These are phyloP conservation scores for Cinchona pubescens DNA, from an alignment of 257 asterid genomes.

Conservation along the genomic window DNA sequence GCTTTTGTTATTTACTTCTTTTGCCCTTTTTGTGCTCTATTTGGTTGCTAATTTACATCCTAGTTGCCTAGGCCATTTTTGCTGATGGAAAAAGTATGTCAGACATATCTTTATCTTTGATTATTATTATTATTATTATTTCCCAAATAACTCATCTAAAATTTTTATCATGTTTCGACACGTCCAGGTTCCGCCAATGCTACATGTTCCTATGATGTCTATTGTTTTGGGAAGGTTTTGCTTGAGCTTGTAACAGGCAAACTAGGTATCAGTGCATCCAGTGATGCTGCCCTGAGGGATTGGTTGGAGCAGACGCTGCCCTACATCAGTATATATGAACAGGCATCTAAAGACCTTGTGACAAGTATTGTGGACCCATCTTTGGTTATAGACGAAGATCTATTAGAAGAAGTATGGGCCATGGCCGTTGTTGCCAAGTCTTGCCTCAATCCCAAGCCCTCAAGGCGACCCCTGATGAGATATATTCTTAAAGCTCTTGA, in stretches of 20 bases:
- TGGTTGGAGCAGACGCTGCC: conserved; percentile 67
- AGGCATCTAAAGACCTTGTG: conserved; percentile 83
- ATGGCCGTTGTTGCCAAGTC: conserved; percentile 93
- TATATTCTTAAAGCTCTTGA: conserved; percentile 88
- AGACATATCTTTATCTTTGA: neutral
- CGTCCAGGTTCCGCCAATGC: conserved; percentile 60
- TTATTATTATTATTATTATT: conserved; percentile 1
- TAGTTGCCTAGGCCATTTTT: neutral
- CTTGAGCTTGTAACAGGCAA: conserved; percentile 94
- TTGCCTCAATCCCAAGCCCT: conserved; percentile 87
- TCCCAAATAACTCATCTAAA: neutral
- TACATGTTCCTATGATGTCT: conserved; percentile 78
- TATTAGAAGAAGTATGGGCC: conserved; percentile 98
- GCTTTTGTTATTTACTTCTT: conserved; percentile 1
- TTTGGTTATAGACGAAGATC: conserved; percentile 77
- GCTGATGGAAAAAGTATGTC: neutral
- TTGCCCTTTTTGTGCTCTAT: neutral
- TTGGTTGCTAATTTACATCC: neutral
- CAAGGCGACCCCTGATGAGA: conserved; percentile 84
- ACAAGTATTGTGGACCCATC: conserved; percentile 86
- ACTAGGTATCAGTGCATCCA: conserved; percentile 79
- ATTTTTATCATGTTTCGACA: conserved; percentile 2
- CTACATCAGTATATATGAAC: conserved; percentile 69
- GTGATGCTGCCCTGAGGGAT: conserved; percentile 58
- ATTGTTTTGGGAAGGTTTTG: conserved; percentile 86